These are phyloP conservation scores for Verticillium zaregamsianum DNA, from an alignment of 2,329 filamentous ascomycete species.

Conservation along the genomic window DNA sequence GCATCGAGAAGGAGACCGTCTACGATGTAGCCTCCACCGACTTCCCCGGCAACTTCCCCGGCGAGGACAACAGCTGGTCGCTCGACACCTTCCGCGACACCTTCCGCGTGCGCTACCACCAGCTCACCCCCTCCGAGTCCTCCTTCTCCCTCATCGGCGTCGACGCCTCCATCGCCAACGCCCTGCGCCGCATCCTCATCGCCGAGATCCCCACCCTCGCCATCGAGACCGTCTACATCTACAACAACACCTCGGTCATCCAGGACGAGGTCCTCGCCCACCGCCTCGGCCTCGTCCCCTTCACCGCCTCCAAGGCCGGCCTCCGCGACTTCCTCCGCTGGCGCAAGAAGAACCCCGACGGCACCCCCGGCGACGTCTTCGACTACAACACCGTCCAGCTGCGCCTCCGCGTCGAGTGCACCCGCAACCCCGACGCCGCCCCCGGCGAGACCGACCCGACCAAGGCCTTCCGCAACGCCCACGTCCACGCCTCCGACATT, in stretches of 20 bases:
- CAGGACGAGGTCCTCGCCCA: conserved; percentile 95
- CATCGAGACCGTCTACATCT: conserved; percentile 88
- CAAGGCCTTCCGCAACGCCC: conserved; percentile 81
- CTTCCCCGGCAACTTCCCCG: conserved; percentile 85
- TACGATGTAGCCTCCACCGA: conserved; percentile 85
- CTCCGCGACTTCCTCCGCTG: conserved; percentile 75
- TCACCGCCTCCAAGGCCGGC: conserved; percentile 73
- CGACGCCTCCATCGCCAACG: conserved; percentile 91
- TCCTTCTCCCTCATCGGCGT: conserved; percentile 90
- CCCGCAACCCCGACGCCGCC: conserved; percentile 68
- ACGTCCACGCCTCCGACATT: conserved; percentile 76
- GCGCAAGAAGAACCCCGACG: conserved; percentile 66
- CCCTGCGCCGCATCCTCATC: conserved; percentile 93
- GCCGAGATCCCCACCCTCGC: conserved; percentile 91
- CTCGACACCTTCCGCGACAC: conserved; percentile 66
- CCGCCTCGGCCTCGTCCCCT: conserved; percentile 83
- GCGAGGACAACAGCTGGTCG: conserved; percentile 81
- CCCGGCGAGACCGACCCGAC: conserved; percentile 73
- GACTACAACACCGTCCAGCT: conserved; percentile 89
- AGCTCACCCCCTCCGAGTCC: conserved; percentile 71
- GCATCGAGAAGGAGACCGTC: conserved; percentile 86
- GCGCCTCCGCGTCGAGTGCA: conserved; percentile 73
- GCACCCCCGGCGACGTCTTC: conserved; percentile 57
- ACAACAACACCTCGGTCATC: conserved; percentile 96
- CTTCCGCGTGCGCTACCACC: conserved; percentile 77